Base-by-base conservation (phyloP, 2,329 filamentous ascomycete genomes). In the Parasarocladium wereldwijsianum region DNA sequence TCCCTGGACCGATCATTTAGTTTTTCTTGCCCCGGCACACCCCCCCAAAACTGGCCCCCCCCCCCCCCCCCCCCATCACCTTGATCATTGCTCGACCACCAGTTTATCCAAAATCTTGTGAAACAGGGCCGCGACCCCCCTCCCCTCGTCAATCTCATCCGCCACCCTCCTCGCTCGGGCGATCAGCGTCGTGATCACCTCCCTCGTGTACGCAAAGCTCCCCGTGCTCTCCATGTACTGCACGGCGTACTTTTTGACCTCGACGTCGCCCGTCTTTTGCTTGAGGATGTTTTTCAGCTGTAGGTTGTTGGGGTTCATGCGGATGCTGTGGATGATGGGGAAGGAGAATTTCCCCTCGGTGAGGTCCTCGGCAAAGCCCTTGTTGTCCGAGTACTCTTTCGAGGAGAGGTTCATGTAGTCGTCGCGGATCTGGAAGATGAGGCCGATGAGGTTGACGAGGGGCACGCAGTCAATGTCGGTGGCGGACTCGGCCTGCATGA, bases 341-440 rank as follows among this genome's bases (percentile, higher is more conserved):
- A 94, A 94, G 16, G 79, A 87, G 60, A 94, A 94, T 64, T 96
- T 96, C 38, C 87, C 87, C 58, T 96, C 90, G 1, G 85, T 94
- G 43, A 96, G 58, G 54, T 96, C 90, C 59, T 96, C 87, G 53
- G 83, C 93, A 42, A 93, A 70, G 29, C 87, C 90, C 60, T 96
- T 96, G 54, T 93, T 87, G 39, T 78, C 64, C 21, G 75, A 76
- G 61, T 94, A 94, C 45, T 75, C 65, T n/a, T 58, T 60, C 12
- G 65, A 70, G 17, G 66, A 70, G 24, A 98, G 72, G 51, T 96
- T 96, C 52, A 85, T 74, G 58, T 93, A 93, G 64, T 98, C 90
- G 59, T 87, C 82, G 43, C 81, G 72, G 55, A 93, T 90, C 54
- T 93, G 84, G 63, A 85, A 93, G 50, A 90, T 74, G 33, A 90